Conservation (phyloP, 23 red algal genomes). For the Cyanidiococcus yangmingshanensis region DNA sequence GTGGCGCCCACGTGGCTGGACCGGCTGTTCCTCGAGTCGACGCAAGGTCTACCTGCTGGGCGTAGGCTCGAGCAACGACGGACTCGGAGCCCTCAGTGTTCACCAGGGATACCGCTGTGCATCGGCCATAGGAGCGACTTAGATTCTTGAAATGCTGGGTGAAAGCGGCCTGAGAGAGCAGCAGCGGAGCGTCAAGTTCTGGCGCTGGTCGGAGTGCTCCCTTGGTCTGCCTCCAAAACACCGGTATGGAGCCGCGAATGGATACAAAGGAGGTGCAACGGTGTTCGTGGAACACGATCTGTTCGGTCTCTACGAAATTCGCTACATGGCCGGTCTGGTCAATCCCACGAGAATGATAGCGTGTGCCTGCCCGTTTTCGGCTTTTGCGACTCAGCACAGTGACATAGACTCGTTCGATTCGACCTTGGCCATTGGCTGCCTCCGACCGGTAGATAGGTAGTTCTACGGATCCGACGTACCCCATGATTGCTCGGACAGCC, state of each 20-base stretch:
- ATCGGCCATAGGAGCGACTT: constrained; percentile 37
- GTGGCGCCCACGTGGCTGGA: constrained; percentile 24
- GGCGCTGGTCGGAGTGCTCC: constrained; percentile 75
- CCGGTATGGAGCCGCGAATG: constrained; percentile 76
- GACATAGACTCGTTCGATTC: constrained; percentile 27
- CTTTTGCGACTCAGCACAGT: constrained; percentile 60
- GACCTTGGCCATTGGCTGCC: constrained; percentile 16
- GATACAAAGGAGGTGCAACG: constrained; percentile 47
- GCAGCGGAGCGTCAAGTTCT: constrained; percentile 57
- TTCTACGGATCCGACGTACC: constrained; percentile 49
- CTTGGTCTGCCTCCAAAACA: constrained; percentile 98
- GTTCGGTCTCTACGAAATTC: constrained; percentile 97
- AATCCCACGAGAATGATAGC: constrained; percentile 74
- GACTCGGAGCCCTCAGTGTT: constrained; percentile 63
- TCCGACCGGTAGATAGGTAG: constrained; percentile 29
- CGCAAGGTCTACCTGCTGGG: constrained; percentile 58
- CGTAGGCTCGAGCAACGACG: constrained; percentile 55
- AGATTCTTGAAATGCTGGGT: constrained; percentile 58
- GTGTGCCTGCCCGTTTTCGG: constrained; percentile 58
- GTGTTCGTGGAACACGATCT: constrained; percentile 42
- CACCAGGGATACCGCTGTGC: constrained; percentile 72
- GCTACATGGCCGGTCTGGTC: constrained; percentile 83
- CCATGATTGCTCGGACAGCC: constrained; percentile 52
- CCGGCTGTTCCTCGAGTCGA: not conserved
- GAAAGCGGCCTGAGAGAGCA: constrained; percentile 50